phyloP scores from a whole-genome alignment of 768 basidiomycete species.

The Termitomyces sp. region DNA sequence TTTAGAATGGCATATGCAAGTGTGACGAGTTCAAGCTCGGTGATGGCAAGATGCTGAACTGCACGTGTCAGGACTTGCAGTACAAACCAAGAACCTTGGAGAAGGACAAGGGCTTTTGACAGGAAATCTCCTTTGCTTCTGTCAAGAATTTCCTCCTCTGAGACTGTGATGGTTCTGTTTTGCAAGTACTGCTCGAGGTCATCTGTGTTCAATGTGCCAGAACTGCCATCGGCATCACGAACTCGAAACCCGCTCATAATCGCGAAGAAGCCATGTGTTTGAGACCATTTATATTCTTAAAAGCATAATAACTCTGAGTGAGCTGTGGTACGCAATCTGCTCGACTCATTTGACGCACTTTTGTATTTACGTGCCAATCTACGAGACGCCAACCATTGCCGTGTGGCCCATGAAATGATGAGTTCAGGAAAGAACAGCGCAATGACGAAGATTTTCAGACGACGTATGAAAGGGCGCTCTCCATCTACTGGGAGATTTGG shows the following conservation, averaged over 20 bases:
- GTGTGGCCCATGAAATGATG: slow-evolving; percentile 14
- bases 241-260: slow-evolving; percentile 21
- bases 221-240: neutral
- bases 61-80: slow-evolving; percentile 22
- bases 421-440: slow-evolving; percentile 18
- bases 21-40: slow-evolving; percentile 26
- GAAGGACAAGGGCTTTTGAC: slow-evolving; percentile 17
- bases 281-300: slow-evolving; percentile 14
- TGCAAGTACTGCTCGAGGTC: neutral
- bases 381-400: slow-evolving; percentile 15
- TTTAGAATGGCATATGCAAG: slow-evolving; percentile 22
- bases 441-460: neutral
- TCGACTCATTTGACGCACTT: neutral
- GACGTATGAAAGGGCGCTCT: neutral
- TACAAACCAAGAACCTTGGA: slow-evolving; percentile 26
- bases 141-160: slow-evolving; percentile 19
- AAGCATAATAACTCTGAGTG: neutral
- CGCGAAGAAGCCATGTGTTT: slow-evolving; percentile 21
- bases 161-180: slow-evolving; percentile 2
- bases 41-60: slow-evolving; percentile 16
- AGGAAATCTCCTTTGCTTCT: slow-evolving; percentile 21
- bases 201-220: neutral
- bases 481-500: slow-evolving; percentile 17
- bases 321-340: no score
- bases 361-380: slow-evolving; percentile 10